These are phyloP conservation scores for Russula ochroleuca DNA, from an alignment of 768 basidiomycete genomes.

Conservation along the genomic window DNA sequence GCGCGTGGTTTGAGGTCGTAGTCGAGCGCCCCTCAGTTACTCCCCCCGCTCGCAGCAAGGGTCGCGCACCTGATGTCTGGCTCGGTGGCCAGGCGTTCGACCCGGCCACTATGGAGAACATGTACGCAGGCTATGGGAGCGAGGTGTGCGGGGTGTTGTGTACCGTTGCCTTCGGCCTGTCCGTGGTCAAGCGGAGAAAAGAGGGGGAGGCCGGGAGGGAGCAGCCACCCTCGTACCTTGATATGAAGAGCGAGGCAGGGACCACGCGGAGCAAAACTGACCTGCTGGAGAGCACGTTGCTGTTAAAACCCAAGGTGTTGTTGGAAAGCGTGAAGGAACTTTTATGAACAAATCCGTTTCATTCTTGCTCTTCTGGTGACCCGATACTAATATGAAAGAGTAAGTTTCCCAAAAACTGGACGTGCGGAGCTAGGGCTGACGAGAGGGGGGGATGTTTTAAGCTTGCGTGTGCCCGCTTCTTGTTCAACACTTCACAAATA, in stretches of 20 bases:
- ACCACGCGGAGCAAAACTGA: constrained; percentile 13
- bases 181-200: constrained; percentile 23
- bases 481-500: constrained; percentile 16
- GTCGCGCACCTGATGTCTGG: constrained; percentile 6
- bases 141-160: constrained; percentile 25
- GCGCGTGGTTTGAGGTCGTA: constrained; percentile 34
- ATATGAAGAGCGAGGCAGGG: constrained; percentile 19
- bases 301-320: constrained; percentile 28
- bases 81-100: constrained; percentile 17
- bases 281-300: constrained; percentile 25
- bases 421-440: constrained; percentile 7
- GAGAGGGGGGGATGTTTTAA: constrained; percentile 3
- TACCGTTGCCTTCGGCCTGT: constrained; percentile 24
- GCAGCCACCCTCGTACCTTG: constrained; percentile 12
- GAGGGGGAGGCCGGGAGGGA: constrained; percentile 13
- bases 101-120: constrained; percentile 23
- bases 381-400: constrained; percentile 18
- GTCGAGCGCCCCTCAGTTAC: constrained; percentile 15
- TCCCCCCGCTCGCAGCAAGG: constrained; percentile 5
- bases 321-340: constrained; percentile 29
- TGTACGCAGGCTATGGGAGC: constrained; percentile 27
- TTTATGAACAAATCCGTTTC: constrained; percentile 22
- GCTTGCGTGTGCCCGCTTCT: constrained; percentile 16
- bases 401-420: constrained; percentile 7
- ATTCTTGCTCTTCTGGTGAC: constrained; percentile 15